phyloP scores from a whole-genome alignment of 768 basidiomycete genomes.

The Rickenella mellea region DNA sequence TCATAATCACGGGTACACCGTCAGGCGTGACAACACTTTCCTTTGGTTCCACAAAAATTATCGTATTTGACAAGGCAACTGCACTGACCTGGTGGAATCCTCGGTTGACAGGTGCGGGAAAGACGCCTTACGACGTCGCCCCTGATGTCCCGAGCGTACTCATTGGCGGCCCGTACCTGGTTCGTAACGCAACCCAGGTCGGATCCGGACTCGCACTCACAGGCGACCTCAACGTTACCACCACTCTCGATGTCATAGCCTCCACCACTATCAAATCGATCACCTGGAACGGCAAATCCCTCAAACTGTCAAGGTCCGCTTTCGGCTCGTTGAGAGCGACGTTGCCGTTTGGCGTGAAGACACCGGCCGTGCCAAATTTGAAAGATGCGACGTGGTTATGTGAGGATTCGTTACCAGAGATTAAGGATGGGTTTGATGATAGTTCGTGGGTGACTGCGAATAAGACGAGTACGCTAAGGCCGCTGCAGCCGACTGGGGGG shows the following conservation, averaged over 20 bases:
- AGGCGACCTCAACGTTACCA: slow-evolving; percentile 18
- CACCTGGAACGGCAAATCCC: slow-evolving; percentile 17
- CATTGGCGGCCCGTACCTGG: slow-evolving; percentile 21
- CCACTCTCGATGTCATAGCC: slow-evolving; percentile 13
- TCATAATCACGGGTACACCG: slow-evolving; percentile 8
- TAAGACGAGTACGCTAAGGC: slow-evolving; percentile 17
- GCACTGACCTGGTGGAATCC: slow-evolving; percentile 18
- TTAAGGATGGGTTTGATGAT: slow-evolving; percentile 17
- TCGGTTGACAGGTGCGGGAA: slow-evolving; percentile 5
- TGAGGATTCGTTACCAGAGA: slow-evolving; percentile 20
- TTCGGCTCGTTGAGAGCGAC: slow-evolving; percentile 9
- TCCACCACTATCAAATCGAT: slow-evolving; percentile 10
- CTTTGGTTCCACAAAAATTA: slow-evolving; percentile 7
- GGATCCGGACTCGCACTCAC: slow-evolving; percentile 10
- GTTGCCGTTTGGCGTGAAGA: slow-evolving; percentile 3
- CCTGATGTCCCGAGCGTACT: slow-evolving; percentile 14
- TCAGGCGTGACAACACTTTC: slow-evolving; percentile 9
- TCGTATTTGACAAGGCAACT: slow-evolving; percentile 16
- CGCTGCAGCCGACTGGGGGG: slow-evolving; percentile 11
- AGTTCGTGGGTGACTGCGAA: slow-evolving; percentile 15
- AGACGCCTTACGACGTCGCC: slow-evolving; percentile 10
- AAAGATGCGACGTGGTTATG: slow-evolving; percentile 13
- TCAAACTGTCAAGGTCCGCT: slow-evolving; percentile 4
- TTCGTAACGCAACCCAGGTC: slow-evolving; percentile 17
- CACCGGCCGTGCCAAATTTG: slow-evolving; percentile 11